Percentiles rank a stretch among this genome's conserved stretches.
phyloP scores from a whole-genome alignment of 805 yeast species.

The Cyberlindnera bimundalis region DNA sequence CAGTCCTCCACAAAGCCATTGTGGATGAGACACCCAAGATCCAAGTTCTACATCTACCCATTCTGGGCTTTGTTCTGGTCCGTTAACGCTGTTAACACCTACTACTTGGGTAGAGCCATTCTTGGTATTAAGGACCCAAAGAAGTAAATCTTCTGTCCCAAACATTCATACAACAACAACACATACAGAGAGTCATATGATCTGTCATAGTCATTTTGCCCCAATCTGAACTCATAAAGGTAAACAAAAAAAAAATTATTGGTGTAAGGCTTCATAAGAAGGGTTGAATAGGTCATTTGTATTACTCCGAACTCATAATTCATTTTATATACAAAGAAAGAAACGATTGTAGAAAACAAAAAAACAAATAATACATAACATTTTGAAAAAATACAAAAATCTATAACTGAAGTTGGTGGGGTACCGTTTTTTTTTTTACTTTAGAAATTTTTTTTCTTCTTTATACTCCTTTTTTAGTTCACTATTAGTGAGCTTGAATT shows the following conservation, averaged over 20 bases:
- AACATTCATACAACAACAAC: conserved; percentile 1
- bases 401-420: too few species aligned
- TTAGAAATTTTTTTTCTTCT: background rate
- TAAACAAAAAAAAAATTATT: too few species aligned
- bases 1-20: conserved; percentile 56
- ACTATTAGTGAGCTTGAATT: conserved; percentile 6
- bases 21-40: conserved; percentile 47
- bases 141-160: conserved; percentile 7
- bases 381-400: too few species aligned
- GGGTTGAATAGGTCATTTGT: background rate
- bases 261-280: too few species aligned
- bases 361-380: background rate
- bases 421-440: background rate
- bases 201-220: too few species aligned
- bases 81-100: conserved; percentile 25
- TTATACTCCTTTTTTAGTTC: too few species aligned
- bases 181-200: background rate
- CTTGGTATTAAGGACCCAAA: conserved; percentile 56
- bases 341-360: background rate
- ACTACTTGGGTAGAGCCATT: conserved; percentile 60
- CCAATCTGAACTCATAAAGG: too few species aligned
- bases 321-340: background rate
- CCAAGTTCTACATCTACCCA: conserved; percentile 31
- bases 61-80: conserved; percentile 31
- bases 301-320: background rate